These are phyloP conservation scores for Rhizopogon vesiculosus DNA, from an alignment of 768 basidiomycete species.

Conservation along the genomic window DNA sequence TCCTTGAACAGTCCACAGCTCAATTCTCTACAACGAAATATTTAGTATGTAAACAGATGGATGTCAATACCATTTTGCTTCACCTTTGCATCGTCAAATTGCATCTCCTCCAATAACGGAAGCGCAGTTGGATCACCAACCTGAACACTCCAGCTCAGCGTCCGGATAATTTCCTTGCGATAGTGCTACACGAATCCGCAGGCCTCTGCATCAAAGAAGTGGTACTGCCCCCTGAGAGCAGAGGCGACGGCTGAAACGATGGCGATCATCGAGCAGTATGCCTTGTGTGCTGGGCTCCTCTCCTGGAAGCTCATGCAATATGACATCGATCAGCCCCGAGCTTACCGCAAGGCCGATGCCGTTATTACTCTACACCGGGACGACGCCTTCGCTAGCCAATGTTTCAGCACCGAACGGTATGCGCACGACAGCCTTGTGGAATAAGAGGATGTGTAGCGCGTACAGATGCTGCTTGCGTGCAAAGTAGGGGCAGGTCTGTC, in stretches of 20 bases:
- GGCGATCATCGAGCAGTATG: slow-evolving; percentile 82
- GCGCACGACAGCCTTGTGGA: slow-evolving; percentile 84
- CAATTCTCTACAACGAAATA: no score
- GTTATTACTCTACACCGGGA: slow-evolving; percentile 82
- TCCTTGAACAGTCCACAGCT: no score
- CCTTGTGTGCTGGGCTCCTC: slow-evolving; percentile 72
- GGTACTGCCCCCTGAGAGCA: slow-evolving; percentile 58
- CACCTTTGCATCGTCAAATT: slow-evolving; percentile 18
- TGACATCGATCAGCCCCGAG: slow-evolving; percentile 63
- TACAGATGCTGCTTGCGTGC: slow-evolving; percentile 67
- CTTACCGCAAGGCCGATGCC: slow-evolving; percentile 73
- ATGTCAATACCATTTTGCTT: no score
- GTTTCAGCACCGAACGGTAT: slow-evolving; percentile 76
- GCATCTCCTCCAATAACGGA: slow-evolving; percentile 77
- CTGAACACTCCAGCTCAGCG: slow-evolving; percentile 66
- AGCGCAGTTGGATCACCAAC: slow-evolving; percentile 73
- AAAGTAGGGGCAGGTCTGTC: slow-evolving; percentile 59
- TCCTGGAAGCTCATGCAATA: slow-evolving; percentile 69
- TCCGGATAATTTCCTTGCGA: slow-evolving; percentile 71
- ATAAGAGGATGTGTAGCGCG: slow-evolving; percentile 72
- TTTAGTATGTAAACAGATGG: no score
- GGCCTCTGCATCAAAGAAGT: slow-evolving; percentile 81
- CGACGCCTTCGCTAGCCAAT: slow-evolving; percentile 77
- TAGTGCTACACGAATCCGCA: slow-evolving; percentile 84
- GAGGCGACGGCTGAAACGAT: slow-evolving; percentile 70